Evolutionary conservation across 805 yeast genomes (phyloP).

Genomic region (Cyberlindnera japonica): DNA sequence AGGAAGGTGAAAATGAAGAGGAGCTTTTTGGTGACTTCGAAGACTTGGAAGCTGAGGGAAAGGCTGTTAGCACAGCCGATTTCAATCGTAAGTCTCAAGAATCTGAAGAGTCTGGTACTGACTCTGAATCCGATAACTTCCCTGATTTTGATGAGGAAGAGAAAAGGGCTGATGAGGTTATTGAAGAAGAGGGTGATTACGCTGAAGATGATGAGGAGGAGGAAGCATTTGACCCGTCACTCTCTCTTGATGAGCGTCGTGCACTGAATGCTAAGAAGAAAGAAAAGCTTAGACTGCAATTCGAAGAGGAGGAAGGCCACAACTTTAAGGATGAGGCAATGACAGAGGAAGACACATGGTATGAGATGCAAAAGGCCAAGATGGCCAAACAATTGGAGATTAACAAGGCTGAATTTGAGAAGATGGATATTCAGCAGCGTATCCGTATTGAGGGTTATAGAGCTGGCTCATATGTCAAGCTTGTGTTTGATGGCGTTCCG

Average conservation of each 20-base stretch:
- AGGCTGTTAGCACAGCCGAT: constrained; percentile 16
- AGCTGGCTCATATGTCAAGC: constrained; percentile 90
- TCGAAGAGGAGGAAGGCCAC: constrained; percentile 76
- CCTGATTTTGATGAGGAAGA: constrained; percentile 21
- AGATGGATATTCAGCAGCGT: constrained; percentile 74
- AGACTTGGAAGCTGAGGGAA: constrained; percentile 41
- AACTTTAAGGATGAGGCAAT: constrained; percentile 80
- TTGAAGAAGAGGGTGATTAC: constrained; percentile 41
- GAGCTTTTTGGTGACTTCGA: constrained; percentile 56
- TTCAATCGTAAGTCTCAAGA: constrained; percentile 11
- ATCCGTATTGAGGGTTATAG: constrained; percentile 83
- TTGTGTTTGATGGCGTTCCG: constrained; percentile 80
- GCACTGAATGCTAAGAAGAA: constrained; percentile 82
- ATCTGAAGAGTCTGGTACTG: too few relatives aligned
- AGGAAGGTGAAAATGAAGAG: constrained; percentile 39
- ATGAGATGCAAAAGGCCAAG: constrained; percentile 93
- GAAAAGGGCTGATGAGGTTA: too few relatives aligned
- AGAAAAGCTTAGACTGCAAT: constrained; percentile 82
- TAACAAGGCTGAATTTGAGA: constrained; percentile 73
- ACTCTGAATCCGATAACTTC: constrained; percentile 29
- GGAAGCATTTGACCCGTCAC: constrained; percentile 31
- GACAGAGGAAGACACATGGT: constrained; percentile 92
- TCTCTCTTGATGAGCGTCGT: constrained; percentile 72
- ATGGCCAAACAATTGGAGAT: constrained; percentile 95
- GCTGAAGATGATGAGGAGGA: constrained; percentile 41